Base-by-base conservation (phyloP, 1,284 basidiomycete genomes). In the Cryptococcus jaspeensis region DNA sequence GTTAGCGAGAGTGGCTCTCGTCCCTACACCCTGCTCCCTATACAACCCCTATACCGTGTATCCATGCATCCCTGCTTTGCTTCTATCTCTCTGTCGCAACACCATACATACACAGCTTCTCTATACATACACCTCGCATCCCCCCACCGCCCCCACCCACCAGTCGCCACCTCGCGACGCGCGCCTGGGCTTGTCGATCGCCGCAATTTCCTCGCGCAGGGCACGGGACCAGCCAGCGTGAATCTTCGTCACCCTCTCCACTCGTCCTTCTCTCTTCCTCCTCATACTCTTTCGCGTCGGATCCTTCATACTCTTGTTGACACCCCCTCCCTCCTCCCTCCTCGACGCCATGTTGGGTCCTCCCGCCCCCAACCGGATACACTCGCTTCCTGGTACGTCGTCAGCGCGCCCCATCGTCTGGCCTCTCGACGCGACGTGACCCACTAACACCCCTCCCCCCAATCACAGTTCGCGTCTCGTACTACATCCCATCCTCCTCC, bases 321-420 rank as follows among this genome's bases (percentile, higher is more conserved):
- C 4, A 5, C 18, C 15, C 45, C 15, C 2, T 32, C 45, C 13
- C 45, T n/a, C 48, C 16, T 22, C 39, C 41, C 18, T 39, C 52
- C 23, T 37, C n/a, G 40, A 22, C 62, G 52, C 56, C 13, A 67
- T 67, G 63, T 58, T 44, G 47, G 53, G 47, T 18, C 53, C 66
- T 1, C 63, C 70, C 13, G 62, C 63, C n/a, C 70, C 73, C 9
- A 72, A 74, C 55, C 63, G 63, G 41, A 76, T 76, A 25, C 74
- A 76, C 53, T 61, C 64, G 12, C 60, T 76, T 20, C 74, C 74
- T 51, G 74, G 74, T 74, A 53, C 50, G 71, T 58, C 42, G 15
- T 22, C 44, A 23, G 15, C 18, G 42, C 41, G 3, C 25, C 6
- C 38, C 18, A 32, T 4, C 15, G 20, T 5, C 35, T 23, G n/a